Evolutionary conservation across 202 grass and related monocot genomes (phyloP), one percentile per base, ranked within the genome.

Genomic region (Zoysia matrella): DNA sequence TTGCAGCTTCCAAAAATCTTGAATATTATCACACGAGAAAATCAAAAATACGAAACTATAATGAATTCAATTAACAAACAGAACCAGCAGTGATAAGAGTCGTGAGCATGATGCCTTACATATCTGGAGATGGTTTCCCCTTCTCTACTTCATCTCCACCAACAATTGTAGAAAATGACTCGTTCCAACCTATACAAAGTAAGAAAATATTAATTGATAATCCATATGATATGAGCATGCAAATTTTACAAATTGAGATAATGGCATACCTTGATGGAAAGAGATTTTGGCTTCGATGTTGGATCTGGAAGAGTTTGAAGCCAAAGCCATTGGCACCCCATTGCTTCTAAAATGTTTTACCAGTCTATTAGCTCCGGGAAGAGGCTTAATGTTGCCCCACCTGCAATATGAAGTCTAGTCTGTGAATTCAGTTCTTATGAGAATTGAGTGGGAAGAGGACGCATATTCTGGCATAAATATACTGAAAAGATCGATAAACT

Each of bases 1-100:
- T 93, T 42, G 95, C 90, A 88, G 92, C 92, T 95, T 98, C 92
- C 71, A 93, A 74, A 82, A 98, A 98, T 84, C 95, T 98, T 88
- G 64, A 83, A 86, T 68, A 89, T 41, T 67, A 86, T 64, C 76
- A 90, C 73, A 81, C 9, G 46, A 83, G 16, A 41, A 82, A 60
- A 68, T 52, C 68, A 74, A 13, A 67, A 65, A 80, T 4, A 84
- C 87, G 49, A 69, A 64, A 75, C 80, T 63, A 63, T 75, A 52
- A 81, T 72, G 6, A 65, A 61, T 82, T 72, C 74, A 50, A 73
- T 8, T 52, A 76, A 76, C 76, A 49, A 61, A 61, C n/a, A 76
- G 70, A 11, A 52, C 67, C 12, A 72, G 3, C 30, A 36, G 30
- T 36, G 30, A 36, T 36, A 36, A 36, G 30, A 36, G 30, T 36